Conservation (phyloP, 2,329 filamentous ascomycete species). For the Harringtonia aguacate region DNA sequence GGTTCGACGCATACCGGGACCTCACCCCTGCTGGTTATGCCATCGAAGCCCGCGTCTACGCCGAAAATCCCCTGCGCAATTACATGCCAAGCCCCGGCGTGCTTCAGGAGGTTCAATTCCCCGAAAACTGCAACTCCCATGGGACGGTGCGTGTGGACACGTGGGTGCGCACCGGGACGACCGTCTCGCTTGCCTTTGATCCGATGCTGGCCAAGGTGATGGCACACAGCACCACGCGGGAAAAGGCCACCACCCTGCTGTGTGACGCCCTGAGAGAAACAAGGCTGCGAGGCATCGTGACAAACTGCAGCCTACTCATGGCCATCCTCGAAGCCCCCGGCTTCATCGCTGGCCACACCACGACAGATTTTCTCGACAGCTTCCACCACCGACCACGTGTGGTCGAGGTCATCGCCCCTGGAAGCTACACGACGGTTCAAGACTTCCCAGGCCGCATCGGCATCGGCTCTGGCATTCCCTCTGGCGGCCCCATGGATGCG, state of each 20-base stretch:
- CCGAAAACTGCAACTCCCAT: constrained; percentile 29
- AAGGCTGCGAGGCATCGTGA: constrained; percentile 32
- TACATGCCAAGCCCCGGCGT: constrained; percentile 49
- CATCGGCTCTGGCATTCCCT: constrained; percentile 46
- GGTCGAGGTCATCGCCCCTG: constrained; percentile 29
- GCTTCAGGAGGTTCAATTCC: constrained; percentile 46
- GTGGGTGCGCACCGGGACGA: constrained; percentile 48
- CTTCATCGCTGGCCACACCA: constrained; percentile 38
- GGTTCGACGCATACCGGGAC: background rate
- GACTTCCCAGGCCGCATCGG: constrained; percentile 45
- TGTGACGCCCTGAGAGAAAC: constrained; percentile 1
- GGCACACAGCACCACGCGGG: constrained; percentile 30
- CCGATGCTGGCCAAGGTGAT: constrained; percentile 49
- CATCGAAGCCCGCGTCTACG: constrained; percentile 27
- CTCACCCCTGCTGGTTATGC: background rate
- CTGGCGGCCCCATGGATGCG: constrained; percentile 51
- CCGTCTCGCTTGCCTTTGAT: constrained; percentile 36
- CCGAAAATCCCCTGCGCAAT: constrained; percentile 43
- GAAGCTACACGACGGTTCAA: constrained; percentile 3
- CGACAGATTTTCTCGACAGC: constrained; percentile 42
- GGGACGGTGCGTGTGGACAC: constrained; percentile 57
- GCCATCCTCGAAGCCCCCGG: constrained; percentile 32
- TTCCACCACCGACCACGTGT: constrained; percentile 38
- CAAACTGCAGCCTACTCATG: constrained; percentile 45
- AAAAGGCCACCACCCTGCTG: constrained; percentile 32